Conservation (phyloP, 2,329 filamentous ascomycete genomes). For the Talaromyces atroroseus region DNA sequence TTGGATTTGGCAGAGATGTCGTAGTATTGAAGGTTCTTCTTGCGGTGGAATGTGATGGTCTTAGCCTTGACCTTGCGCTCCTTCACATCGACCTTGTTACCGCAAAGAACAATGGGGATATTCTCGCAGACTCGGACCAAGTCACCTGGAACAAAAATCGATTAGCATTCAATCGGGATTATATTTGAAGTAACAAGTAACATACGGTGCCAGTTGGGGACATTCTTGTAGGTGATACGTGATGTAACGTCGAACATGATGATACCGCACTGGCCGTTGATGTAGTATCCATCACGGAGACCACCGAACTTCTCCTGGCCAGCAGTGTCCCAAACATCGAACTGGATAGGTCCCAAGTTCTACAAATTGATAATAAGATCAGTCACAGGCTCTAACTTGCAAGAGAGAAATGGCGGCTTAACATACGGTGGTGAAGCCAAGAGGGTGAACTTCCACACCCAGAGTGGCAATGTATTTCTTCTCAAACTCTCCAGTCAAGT, state of each 20-base stretch:
- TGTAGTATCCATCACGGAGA: slow-evolving; percentile 99
- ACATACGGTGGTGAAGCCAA: slow-evolving; percentile 95
- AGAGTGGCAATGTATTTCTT: slow-evolving; percentile 99
- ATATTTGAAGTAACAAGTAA: slow-evolving; percentile 23
- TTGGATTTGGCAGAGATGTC: slow-evolving; percentile 99
- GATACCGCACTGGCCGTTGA: slow-evolving; percentile 99
- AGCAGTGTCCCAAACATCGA: slow-evolving; percentile 99
- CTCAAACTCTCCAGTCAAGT: slow-evolving; percentile 99
- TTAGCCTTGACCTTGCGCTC: slow-evolving; percentile 99
- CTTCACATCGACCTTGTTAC: slow-evolving; percentile 99
- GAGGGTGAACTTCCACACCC: slow-evolving; percentile 98
- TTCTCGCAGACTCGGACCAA: slow-evolving; percentile 99
- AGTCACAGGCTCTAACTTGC: slow-evolving; percentile 22
- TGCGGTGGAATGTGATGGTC: slow-evolving; percentile 99
- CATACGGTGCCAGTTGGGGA: slow-evolving; percentile 99
- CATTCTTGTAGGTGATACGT: slow-evolving; percentile 99
- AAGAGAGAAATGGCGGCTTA: slow-evolving; percentile 8
- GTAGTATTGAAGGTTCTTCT: slow-evolving; percentile 99
- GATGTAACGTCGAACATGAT: slow-evolving; percentile 99
- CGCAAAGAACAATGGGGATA: slow-evolving; percentile 95
- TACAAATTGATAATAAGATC: slow-evolving; percentile 27
- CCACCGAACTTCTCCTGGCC: slow-evolving; percentile 99
- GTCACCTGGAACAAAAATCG: slow-evolving; percentile 59
- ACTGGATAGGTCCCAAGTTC: slow-evolving; percentile 95
- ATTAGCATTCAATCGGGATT: slow-evolving; percentile 12